Conservation (phyloP, 1,284 basidiomycete species). For the Porodaedalea pini region DNA sequence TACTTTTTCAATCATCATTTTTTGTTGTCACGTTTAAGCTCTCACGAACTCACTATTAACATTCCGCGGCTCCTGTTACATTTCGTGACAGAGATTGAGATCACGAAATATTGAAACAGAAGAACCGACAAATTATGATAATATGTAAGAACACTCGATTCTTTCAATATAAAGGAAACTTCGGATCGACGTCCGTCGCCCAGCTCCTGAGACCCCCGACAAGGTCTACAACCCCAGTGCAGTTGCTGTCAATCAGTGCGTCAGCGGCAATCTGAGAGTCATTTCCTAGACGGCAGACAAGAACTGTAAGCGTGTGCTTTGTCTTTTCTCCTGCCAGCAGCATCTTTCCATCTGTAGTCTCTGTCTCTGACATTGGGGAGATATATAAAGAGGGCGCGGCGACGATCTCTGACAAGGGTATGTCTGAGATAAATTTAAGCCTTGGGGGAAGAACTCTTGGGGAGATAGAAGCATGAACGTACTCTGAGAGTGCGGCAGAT, state of each 20-base stretch:
- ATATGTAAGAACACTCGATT: neutral
- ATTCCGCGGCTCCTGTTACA: too few species aligned
- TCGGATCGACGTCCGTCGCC: conserved; percentile 65
- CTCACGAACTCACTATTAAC: neutral
- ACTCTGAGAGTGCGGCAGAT: conserved; percentile 76
- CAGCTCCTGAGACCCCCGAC: conserved; percentile 79
- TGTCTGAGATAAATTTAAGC: conserved; percentile 42
- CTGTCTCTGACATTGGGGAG: conserved; percentile 18
- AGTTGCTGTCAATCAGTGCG: conserved; percentile 42
- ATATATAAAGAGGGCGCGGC: conserved; percentile 49
- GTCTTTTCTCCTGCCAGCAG: conserved; percentile 18
- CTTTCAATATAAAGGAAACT: conserved; percentile 75
- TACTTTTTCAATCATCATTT: neutral
- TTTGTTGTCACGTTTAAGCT: neutral
- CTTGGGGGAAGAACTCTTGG: neutral
- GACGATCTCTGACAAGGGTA: conserved; percentile 62
- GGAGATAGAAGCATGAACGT: conserved; percentile 30
- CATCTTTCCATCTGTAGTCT: too few species aligned
- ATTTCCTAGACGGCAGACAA: conserved; percentile 89
- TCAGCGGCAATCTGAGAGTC: conserved; percentile 87
- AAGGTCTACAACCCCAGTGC: conserved; percentile 51
- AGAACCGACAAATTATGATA: neutral
- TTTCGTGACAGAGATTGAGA: too few species aligned
- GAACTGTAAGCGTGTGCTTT: conserved; percentile 32
- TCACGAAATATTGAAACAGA: too few species aligned